Conservation (phyloP, 805 yeast genomes). For the Ogataea dorogensis region DNA sequence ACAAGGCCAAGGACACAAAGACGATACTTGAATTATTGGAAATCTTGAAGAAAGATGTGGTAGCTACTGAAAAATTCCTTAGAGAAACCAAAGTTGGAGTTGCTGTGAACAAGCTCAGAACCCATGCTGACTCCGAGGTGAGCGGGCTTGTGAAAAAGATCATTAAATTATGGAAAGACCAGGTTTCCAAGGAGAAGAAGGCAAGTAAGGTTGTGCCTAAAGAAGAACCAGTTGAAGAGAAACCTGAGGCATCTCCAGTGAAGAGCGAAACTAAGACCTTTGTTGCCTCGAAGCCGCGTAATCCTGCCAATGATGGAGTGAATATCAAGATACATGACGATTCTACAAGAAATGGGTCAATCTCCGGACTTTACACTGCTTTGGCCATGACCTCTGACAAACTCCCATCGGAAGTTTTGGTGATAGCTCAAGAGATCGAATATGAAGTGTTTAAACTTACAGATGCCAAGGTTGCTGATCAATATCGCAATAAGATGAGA, state of each 20-base stretch:
- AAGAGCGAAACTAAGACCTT: conserved; percentile 32
- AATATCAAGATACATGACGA: conserved; percentile 68
- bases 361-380: conserved; percentile 84
- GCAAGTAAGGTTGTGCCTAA: conserved; percentile 18
- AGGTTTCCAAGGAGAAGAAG: conserved; percentile 65
- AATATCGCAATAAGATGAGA: conserved; percentile 79
- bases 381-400: conserved; percentile 74
- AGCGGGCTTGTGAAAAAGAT: conserved; percentile 73
- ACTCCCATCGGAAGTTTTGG: conserved; percentile 51
- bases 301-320: conserved; percentile 77
- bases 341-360: conserved; percentile 78
- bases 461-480: conserved; percentile 53
- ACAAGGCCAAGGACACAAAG: conserved; percentile 64
- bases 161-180: conserved; percentile 88
- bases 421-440: conserved; percentile 71
- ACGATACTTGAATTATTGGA: conserved; percentile 65
- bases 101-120: conserved; percentile 84
- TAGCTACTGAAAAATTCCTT: conserved; percentile 80
- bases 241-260: conserved; percentile 9
- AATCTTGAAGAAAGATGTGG: conserved; percentile 64
- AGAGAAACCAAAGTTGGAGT: conserved; percentile 97
- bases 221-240: conserved; percentile 16
- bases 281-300: conserved; percentile 60
- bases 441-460: conserved; percentile 62
- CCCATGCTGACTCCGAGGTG: conserved; percentile 65